phyloP scores from a whole-genome alignment of 2,329 filamentous ascomycete species.

The Paraphoma chrysanthemicola region DNA sequence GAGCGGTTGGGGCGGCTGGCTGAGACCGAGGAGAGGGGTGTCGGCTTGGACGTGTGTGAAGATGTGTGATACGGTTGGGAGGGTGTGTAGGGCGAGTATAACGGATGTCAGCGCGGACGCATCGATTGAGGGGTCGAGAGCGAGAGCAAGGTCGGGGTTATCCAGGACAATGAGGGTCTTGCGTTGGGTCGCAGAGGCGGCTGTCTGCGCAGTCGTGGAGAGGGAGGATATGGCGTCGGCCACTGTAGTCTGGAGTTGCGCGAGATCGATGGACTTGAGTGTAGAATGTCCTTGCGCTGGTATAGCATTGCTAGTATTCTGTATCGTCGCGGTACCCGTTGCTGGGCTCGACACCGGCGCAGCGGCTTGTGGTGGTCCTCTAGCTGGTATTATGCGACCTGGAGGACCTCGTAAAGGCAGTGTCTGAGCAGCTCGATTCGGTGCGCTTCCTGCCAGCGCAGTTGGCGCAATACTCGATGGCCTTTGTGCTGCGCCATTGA shows the following conservation, averaged over 20 bases:
- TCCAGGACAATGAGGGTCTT: constrained; percentile 55
- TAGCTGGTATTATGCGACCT: constrained; percentile 20
- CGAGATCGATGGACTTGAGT: constrained; percentile 36
- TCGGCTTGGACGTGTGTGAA: constrained; percentile 74
- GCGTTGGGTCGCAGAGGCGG: constrained; percentile 9
- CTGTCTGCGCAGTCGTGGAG: constrained; percentile 3
- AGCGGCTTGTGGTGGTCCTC: not conserved
- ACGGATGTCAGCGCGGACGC: constrained; percentile 27
- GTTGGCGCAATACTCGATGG: not conserved
- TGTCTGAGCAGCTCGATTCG: constrained; percentile 8
- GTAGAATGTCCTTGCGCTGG: constrained; percentile 18
- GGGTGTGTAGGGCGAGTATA: constrained; percentile 36
- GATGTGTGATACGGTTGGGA: constrained; percentile 68
- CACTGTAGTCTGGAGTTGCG: constrained; percentile 33
- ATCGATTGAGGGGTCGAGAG: constrained; percentile 35
- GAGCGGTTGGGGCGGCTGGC: constrained; percentile 50
- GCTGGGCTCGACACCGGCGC: constrained; percentile 4
- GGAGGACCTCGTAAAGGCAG: constrained; percentile 26
- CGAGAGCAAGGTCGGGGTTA: constrained; percentile 52
- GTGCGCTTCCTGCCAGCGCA: not conserved
- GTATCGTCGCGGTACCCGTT: not conserved
- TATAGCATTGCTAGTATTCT: not conserved
- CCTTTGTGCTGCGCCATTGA: constrained; percentile 1
- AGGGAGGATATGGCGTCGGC: constrained; percentile 31
- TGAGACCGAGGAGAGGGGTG: constrained; percentile 71